Conservation (phyloP, 345 rosid genomes). For the Gossypium anomalum region DNA sequence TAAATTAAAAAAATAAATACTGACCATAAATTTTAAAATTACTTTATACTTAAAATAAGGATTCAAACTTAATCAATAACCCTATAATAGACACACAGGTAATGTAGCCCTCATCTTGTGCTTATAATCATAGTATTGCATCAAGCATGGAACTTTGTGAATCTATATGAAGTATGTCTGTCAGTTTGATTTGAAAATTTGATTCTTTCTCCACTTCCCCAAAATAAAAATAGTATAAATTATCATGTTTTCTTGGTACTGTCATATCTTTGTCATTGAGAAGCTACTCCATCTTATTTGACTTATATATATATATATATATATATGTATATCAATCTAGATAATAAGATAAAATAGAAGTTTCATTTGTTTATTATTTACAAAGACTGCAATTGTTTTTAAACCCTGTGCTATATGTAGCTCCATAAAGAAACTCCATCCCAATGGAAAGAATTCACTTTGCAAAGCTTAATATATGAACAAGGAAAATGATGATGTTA, state of each 20-base stretch:
- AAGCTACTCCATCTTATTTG: slow-evolving; percentile 17
- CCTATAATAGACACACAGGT: slow-evolving; percentile 22
- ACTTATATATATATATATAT: slow-evolving; percentile 4
- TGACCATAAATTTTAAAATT: too few relatives aligned
- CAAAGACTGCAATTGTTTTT: slow-evolving; percentile 21
- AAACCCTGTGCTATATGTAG: slow-evolving; percentile 11
- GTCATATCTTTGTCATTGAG: slow-evolving; percentile 18
- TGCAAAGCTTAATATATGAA: neutral
- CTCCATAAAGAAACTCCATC: slow-evolving; percentile 23
- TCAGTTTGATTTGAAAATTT: slow-evolving; percentile 35
- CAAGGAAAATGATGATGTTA: neutral
- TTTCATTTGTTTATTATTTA: slow-evolving; percentile 43
- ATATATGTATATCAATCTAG: slow-evolving; percentile 2
- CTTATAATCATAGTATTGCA: slow-evolving; percentile 18
- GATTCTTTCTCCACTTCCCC: neutral
- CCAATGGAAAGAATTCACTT: neutral
- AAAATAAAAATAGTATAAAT: neutral
- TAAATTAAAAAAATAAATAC: too few relatives aligned
- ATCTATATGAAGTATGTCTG: slow-evolving; percentile 52
- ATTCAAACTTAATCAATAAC: slow-evolving; percentile 10
- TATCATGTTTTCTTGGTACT: slow-evolving; percentile 4
- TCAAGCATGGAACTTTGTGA: slow-evolving; percentile 21
- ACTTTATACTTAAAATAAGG: accelerated
- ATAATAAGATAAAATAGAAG: slow-evolving; percentile 57
- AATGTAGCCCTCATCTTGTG: slow-evolving; percentile 24